Evolutionary conservation across 1,139 yeast genomes (phyloP).

Genomic region (Blastobotrys petasosporus): DNA sequence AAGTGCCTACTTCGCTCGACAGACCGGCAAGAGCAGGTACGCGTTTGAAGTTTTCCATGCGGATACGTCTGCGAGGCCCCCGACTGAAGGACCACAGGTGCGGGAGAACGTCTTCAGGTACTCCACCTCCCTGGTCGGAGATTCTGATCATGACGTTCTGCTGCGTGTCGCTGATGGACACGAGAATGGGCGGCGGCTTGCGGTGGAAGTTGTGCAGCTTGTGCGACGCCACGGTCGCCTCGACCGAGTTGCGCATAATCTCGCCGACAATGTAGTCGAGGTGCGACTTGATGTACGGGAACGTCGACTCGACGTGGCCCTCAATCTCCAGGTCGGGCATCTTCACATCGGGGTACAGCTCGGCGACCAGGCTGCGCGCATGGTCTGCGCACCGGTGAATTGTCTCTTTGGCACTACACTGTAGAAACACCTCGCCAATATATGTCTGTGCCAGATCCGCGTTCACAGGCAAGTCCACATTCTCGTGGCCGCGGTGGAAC

Average conservation of each 20-base stretch:
- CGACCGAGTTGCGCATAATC: slow-evolving; percentile 74
- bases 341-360: slow-evolving; percentile 45
- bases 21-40: slow-evolving; percentile 39
- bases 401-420: slow-evolving; percentile 70
- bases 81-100: slow-evolving; percentile 72
- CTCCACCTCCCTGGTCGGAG: slow-evolving; percentile 89
- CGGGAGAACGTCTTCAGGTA: slow-evolving; percentile 49
- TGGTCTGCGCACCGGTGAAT: slow-evolving; percentile 52
- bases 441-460: slow-evolving; percentile 48
- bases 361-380: slow-evolving; percentile 37
- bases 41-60: slow-evolving; percentile 29
- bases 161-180: slow-evolving; percentile 61
- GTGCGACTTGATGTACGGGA: slow-evolving; percentile 83
- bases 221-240: slow-evolving; percentile 58
- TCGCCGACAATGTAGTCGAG: slow-evolving; percentile 82
- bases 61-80: slow-evolving; percentile 28
- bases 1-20: slow-evolving; percentile 20
- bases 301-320: slow-evolving; percentile 52
- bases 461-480: slow-evolving; percentile 27
- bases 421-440: slow-evolving; percentile 80
- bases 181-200: slow-evolving; percentile 61
- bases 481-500: slow-evolving; percentile 36
- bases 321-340: slow-evolving; percentile 73
- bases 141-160: slow-evolving; percentile 69
- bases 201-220: slow-evolving; percentile 30